Percentiles rank a stretch among this genome's conserved stretches.
phyloP scores from a whole-genome alignment of 2,329 filamentous ascomycete species.

The Sclerotinia spermophila region DNA sequence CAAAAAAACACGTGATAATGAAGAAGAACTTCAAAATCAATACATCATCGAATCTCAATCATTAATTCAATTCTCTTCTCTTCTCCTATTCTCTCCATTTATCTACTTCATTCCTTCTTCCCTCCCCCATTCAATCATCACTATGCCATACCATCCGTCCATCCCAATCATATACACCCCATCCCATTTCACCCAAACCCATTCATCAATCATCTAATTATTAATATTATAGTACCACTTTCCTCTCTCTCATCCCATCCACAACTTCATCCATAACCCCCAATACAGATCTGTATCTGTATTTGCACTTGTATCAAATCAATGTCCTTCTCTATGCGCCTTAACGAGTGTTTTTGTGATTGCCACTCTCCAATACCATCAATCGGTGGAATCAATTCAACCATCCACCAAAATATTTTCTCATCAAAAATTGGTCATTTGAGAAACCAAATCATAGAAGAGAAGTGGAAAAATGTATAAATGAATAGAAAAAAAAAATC shows the following conservation, averaged over 20 bases:
- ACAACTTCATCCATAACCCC: not conserved
- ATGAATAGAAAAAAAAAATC: conserved; percentile 6
- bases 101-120: not conserved
- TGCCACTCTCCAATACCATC: not conserved
- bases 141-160: not conserved
- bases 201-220: conserved; percentile 12
- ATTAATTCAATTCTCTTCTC: not conserved
- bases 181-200: not conserved
- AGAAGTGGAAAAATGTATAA: conserved; percentile 9
- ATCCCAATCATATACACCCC: conserved; percentile 8
- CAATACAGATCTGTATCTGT: not conserved
- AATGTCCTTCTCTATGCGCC: conserved; percentile 7
- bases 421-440: conserved; percentile 8
- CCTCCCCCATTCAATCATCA: not conserved
- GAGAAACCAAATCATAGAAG: not conserved
- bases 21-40: not conserved
- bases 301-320: not conserved
- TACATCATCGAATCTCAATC: not conserved
- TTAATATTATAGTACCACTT: conserved; percentile 14
- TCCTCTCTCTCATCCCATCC: not conserved
- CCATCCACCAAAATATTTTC: not conserved
- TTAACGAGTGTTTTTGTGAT: conserved; percentile 12
- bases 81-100: not conserved
- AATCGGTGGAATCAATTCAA: conserved; percentile 4
- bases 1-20: no score